A percentile compares a stretch with the other conserved stretches of the same genome.
These are phyloP conservation scores for Musa balbisiana DNA, from an alignment of 202 grass and related monocot genomes.

Conservation along the genomic window DNA sequence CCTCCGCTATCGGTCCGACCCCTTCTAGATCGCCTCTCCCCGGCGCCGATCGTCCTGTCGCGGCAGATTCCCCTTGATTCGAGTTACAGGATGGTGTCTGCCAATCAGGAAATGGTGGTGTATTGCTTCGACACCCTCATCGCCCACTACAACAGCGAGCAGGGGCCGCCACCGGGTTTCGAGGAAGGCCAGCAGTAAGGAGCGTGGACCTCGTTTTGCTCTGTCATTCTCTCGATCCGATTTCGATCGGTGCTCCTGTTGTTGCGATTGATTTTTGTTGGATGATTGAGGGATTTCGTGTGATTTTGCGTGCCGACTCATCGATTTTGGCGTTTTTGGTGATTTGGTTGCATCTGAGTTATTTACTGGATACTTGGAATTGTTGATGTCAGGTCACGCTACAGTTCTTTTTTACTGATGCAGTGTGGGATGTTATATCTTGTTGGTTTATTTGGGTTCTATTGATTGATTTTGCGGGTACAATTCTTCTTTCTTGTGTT, in stretches of 20 bases:
- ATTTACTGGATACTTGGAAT: neutral
- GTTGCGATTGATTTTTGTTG: neutral
- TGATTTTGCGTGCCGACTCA: neutral
- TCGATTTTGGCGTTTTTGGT: neutral
- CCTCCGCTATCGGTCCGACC: neutral
- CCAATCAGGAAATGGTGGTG: conserved; percentile 21
- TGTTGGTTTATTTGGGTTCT: neutral
- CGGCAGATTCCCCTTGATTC: neutral
- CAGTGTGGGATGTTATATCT: neutral
- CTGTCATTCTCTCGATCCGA: neutral
- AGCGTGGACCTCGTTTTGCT: conserved; percentile 1
- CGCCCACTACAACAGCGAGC: conserved; percentile 70
- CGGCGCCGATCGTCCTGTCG: neutral
- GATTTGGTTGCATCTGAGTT: neutral
- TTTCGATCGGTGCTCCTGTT: conserved; percentile 6
- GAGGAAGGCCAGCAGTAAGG: conserved; percentile 93
- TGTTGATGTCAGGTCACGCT: neutral
- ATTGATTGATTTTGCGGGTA: neutral
- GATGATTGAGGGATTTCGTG: neutral
- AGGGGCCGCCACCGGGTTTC: conserved; percentile 55
- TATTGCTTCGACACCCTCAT: conserved; percentile 91
- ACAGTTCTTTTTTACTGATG: neutral
- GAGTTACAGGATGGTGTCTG: conserved; percentile 14
- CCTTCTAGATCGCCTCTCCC: too few species aligned
- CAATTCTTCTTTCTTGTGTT: neutral